Percentiles rank a stretch among this genome's conserved stretches.
Evolutionary conservation across 352 stramenopile species (phyloP).

Genomic region (Pythium chondricola): DNA sequence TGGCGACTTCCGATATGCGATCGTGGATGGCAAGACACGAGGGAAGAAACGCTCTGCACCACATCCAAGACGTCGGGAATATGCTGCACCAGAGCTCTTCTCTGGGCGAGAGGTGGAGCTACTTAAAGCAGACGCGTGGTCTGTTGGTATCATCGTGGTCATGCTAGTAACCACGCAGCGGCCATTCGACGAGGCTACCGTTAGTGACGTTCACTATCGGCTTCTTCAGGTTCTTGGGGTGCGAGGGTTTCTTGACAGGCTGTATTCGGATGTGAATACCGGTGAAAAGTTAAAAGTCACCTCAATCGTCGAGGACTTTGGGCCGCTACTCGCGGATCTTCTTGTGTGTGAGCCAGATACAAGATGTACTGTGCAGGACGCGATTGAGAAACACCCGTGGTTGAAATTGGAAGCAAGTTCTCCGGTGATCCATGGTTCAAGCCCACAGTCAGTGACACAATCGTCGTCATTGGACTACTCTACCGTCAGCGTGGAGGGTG

Average conservation of each 20-base stretch:
- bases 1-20: conserved; percentile 14
- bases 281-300: neutral
- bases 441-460: no score
- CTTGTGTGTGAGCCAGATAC: conserved; percentile 12
- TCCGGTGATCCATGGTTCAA: no score
- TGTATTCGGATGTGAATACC: neutral
- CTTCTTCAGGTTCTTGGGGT: conserved; percentile 16
- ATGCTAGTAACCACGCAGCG: conserved; percentile 17
- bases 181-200: conserved; percentile 10
- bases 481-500: no score
- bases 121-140: conserved; percentile 26
- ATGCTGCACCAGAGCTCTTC: conserved; percentile 17
- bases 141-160: conserved; percentile 20
- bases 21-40: conserved; percentile 4
- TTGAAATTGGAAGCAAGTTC: conserved; percentile 1
- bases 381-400: conserved; percentile 11
- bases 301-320: conserved; percentile 6
- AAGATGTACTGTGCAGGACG: conserved; percentile 3
- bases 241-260: conserved; percentile 8
- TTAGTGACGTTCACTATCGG: conserved; percentile 9
- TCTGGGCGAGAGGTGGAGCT: conserved; percentile 17
- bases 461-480: no score
- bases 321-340: conserved; percentile 4
- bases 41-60: neutral
- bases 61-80: conserved; percentile 4